A percentile compares a stretch with the other conserved stretches of the same genome.
phyloP scores from a whole-genome alignment of 805 yeast genomes.

The Metschnikowia peoriensis region DNA sequence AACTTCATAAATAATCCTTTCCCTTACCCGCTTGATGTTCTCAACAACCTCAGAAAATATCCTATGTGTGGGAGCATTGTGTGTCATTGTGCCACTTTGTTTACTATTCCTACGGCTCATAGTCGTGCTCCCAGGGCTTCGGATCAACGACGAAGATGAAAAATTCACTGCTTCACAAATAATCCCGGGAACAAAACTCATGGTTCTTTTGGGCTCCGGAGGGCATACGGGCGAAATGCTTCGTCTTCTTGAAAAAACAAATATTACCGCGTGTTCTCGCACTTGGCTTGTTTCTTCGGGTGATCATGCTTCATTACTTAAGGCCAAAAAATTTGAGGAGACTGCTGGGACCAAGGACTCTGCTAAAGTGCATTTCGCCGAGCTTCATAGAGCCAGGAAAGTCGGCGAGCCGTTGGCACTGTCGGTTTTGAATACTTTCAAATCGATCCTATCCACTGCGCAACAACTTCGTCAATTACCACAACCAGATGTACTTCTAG shows the following conservation, averaged over 20 bases:
- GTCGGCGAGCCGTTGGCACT: constrained; percentile 55
- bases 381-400: constrained; percentile 54
- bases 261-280: constrained; percentile 25
- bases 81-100: constrained; percentile 4
- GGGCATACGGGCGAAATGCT: constrained; percentile 97
- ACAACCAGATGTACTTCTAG: constrained; percentile 45
- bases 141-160: not conserved
- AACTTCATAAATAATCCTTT: too few relatives aligned
- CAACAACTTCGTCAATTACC: constrained; percentile 26
- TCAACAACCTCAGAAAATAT: constrained; percentile 1
- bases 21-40: not conserved
- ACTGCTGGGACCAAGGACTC: not conserved
- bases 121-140: constrained; percentile 12
- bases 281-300: constrained; percentile 49
- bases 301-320: constrained; percentile 48
- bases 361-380: constrained; percentile 22
- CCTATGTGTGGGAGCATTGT: not conserved
- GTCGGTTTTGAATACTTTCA: constrained; percentile 45
- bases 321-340: constrained; percentile 38
- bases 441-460: constrained; percentile 33
- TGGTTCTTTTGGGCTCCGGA: constrained; percentile 87
- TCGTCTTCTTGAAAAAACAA: constrained; percentile 51
- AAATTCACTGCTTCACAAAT: not conserved
- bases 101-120: constrained; percentile 9
- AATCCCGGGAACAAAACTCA: constrained; percentile 13